Conservation (phyloP, 2,329 filamentous ascomycete genomes). For the Knufia fluminis region DNA sequence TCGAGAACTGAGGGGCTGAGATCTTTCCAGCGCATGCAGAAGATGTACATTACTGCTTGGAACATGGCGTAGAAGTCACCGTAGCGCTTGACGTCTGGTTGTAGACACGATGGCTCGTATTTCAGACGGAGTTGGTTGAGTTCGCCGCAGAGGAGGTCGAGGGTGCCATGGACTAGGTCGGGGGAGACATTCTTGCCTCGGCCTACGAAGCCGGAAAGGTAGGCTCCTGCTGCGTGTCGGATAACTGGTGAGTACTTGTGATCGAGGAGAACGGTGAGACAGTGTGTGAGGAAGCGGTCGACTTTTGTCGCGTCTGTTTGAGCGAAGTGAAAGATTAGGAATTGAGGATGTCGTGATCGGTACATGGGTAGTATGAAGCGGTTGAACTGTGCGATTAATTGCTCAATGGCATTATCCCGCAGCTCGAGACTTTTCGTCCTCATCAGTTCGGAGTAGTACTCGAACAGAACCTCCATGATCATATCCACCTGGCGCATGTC, state of each 20-base stretch:
- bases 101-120: conserved; percentile 65
- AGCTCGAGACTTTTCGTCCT: conserved; percentile 41
- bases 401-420: conserved; percentile 64
- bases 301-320: conserved; percentile 70
- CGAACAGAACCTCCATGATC: conserved; percentile 80
- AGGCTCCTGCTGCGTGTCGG: conserved; percentile 78
- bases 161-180: conserved; percentile 70
- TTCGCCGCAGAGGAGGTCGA: conserved; percentile 67
- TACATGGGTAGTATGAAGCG: conserved; percentile 84
- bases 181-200: conserved; percentile 73
- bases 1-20: conserved; percentile 47
- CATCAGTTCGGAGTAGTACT: conserved; percentile 57
- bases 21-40: conserved; percentile 96
- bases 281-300: conserved; percentile 71
- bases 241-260: conserved; percentile 59
- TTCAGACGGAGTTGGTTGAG: conserved; percentile 64
- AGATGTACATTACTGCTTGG: conserved; percentile 89
- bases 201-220: conserved; percentile 89
- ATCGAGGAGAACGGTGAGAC: conserved; percentile 64
- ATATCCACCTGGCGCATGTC: conserved; percentile 87
- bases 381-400: conserved; percentile 75
- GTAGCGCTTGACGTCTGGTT: conserved; percentile 77
- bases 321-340: conserved; percentile 90
- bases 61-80: conserved; percentile 76
- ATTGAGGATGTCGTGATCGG: conserved; percentile 87